Percentiles rank a stretch among this genome's conserved stretches.
Evolutionary conservation across 179 eudicot species (phyloP).

Genomic region (Gypsophila paniculata): DNA sequence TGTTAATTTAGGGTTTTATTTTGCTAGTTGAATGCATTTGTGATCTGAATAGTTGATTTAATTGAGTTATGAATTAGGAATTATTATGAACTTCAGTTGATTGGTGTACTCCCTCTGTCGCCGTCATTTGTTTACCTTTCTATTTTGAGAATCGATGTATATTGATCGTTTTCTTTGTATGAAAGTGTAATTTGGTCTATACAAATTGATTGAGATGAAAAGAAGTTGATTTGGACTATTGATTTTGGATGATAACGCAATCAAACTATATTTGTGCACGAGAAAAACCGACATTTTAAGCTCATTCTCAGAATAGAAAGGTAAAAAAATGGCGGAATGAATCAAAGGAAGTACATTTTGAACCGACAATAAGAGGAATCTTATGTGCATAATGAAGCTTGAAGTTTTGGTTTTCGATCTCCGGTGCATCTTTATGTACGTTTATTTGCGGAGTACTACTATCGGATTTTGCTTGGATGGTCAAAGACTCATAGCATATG

Average conservation of each 20-base stretch:
- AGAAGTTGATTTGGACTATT: no score
- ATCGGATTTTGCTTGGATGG: neutral
- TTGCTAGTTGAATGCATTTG: neutral
- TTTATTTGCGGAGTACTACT: neutral
- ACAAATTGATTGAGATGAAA: no score
- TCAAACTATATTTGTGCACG: neutral
- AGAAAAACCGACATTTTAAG: no score
- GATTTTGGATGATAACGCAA: no score
- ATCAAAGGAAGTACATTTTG: neutral
- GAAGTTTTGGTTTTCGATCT: no score
- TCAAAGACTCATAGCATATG: conserved; percentile 11
- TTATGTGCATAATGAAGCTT: no score
- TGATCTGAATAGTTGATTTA: neutral
- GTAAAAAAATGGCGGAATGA: neutral
- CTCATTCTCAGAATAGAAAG: no score
- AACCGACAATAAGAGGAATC: neutral
- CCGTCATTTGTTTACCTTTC: neutral
- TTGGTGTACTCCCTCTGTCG: neutral
- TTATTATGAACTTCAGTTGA: neutral
- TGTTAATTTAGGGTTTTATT: conserved; percentile 7
- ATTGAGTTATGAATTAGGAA: neutral
- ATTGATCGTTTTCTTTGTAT: no score
- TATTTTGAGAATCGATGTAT: neutral
- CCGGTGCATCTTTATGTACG: no score
- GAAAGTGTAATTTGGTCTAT: no score